Conservation (phyloP, 805 yeast species). For the Sungouiella blattae region DNA sequence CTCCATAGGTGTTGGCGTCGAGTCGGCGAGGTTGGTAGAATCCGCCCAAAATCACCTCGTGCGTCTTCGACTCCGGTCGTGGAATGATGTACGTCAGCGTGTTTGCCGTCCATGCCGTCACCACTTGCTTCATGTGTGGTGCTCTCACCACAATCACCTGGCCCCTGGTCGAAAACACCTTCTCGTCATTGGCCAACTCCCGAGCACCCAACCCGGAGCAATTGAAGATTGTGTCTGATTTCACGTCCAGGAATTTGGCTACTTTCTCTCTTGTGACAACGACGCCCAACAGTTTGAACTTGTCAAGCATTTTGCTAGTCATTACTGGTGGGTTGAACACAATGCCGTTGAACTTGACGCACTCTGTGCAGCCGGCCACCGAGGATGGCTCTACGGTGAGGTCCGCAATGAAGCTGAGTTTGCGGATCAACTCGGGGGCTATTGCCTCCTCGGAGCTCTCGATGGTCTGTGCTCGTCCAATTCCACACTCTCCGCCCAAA, state of each 20-base stretch:
- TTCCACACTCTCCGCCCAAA: slow-evolving; percentile 1
- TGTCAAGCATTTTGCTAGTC: not conserved
- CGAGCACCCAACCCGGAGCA: slow-evolving; percentile 4
- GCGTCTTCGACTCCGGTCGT: slow-evolving; percentile 1
- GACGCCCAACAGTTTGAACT: slow-evolving; percentile 1
- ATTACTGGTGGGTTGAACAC: slow-evolving; percentile 3
- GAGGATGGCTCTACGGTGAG: not conserved
- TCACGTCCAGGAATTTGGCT: not conserved
- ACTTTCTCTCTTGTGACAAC: not conserved
- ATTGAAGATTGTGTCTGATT: slow-evolving; percentile 1
- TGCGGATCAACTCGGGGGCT: not conserved
- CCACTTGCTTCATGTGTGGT: slow-evolving; percentile 2
- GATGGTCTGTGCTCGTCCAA: not conserved
- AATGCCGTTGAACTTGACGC: not conserved
- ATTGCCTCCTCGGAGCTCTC: not conserved
- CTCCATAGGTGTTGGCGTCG: slow-evolving; percentile 1
- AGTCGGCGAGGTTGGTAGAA: slow-evolving; percentile 1
- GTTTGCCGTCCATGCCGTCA: not conserved
- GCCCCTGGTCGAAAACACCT: slow-evolving; percentile 1
- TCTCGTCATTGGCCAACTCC: not conserved
- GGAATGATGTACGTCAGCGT: slow-evolving; percentile 2
- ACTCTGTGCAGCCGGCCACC: not conserved
- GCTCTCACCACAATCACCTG: slow-evolving; percentile 5
- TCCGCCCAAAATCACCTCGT: slow-evolving; percentile 3
- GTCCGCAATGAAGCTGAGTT: not conserved